A percentile compares a stretch with the other conserved stretches of the same genome.
Conservation (phyloP, 2,329 filamentous ascomycete genomes). For the Talaromyces islandicus region DNA sequence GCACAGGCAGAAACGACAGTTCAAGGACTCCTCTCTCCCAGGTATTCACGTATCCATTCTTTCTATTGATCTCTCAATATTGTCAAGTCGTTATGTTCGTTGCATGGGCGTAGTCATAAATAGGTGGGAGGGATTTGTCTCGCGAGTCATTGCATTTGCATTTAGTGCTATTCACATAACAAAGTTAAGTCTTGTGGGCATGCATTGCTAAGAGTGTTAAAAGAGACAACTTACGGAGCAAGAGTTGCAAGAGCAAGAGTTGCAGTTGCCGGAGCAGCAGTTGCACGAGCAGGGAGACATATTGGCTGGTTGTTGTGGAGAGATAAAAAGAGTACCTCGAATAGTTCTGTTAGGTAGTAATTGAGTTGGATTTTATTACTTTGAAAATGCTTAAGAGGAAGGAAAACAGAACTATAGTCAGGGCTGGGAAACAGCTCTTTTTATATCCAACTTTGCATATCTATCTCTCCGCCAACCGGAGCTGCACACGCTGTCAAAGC, state of each 20-base stretch:
- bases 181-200: neutral
- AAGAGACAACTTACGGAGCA: constrained; percentile 28
- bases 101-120: neutral
- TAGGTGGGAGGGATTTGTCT: neutral
- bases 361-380: neutral
- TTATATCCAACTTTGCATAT: neutral
- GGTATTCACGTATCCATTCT: neutral
- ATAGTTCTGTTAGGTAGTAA: neutral
- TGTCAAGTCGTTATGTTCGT: neutral
- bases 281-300: constrained; percentile 39
- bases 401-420: neutral
- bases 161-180: constrained; percentile 8
- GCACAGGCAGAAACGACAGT: neutral
- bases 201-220: neutral
- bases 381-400: neutral
- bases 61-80: neutral
- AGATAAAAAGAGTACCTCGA: neutral
- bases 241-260: constrained; percentile 31
- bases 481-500: neutral
- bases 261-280: constrained; percentile 36
- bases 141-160: constrained; percentile 2
- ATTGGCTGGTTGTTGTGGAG: constrained; percentile 19
- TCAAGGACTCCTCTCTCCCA: neutral
- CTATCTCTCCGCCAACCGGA: neutral
- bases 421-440: neutral